Evolutionary conservation across 768 basidiomycete genomes (phyloP).

Genomic region (Collybia mongolica): DNA sequence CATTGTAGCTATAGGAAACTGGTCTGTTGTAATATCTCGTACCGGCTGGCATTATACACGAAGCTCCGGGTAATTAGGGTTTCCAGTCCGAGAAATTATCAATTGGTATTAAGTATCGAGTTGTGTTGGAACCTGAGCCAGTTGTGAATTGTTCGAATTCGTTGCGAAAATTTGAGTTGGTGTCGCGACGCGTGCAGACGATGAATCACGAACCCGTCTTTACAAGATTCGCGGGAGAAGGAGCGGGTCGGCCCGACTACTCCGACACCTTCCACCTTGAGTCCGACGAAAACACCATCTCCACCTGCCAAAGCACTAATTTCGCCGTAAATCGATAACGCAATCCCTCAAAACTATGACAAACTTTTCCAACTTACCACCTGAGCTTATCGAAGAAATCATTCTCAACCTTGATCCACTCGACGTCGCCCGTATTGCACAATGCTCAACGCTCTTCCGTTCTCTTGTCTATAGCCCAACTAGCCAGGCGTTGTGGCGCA

Average conservation of each 20-base stretch:
- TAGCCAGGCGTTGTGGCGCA: slow-evolving; percentile 59
- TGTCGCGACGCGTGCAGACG: too few relatives aligned
- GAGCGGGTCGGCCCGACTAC: not conserved
- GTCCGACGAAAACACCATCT: too few relatives aligned
- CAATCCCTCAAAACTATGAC: slow-evolving; percentile 6
- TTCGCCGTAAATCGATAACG: too few relatives aligned
- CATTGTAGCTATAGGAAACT: slow-evolving; percentile 34
- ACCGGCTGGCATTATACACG: slow-evolving; percentile 38
- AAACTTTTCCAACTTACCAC: slow-evolving; percentile 42
- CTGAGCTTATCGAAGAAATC: slow-evolving; percentile 60
- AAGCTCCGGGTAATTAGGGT: slow-evolving; percentile 19
- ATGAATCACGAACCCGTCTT: not conserved
- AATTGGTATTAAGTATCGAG: slow-evolving; percentile 3
- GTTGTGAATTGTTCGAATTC: too few relatives aligned
- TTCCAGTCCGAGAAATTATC: too few relatives aligned
- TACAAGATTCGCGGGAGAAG: not conserved
- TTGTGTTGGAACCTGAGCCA: too few relatives aligned
- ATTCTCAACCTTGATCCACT: slow-evolving; percentile 58
- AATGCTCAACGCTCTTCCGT: slow-evolving; percentile 44
- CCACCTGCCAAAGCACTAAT: too few relatives aligned
- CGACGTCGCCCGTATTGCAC: slow-evolving; percentile 53
- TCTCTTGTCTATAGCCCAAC: slow-evolving; percentile 43
- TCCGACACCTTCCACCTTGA: not conserved
- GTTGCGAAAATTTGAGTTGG: too few relatives aligned
- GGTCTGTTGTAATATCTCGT: slow-evolving; percentile 25